phyloP scores from a whole-genome alignment of 2,329 filamentous ascomycete genomes.

The Dendryphion nanum region DNA sequence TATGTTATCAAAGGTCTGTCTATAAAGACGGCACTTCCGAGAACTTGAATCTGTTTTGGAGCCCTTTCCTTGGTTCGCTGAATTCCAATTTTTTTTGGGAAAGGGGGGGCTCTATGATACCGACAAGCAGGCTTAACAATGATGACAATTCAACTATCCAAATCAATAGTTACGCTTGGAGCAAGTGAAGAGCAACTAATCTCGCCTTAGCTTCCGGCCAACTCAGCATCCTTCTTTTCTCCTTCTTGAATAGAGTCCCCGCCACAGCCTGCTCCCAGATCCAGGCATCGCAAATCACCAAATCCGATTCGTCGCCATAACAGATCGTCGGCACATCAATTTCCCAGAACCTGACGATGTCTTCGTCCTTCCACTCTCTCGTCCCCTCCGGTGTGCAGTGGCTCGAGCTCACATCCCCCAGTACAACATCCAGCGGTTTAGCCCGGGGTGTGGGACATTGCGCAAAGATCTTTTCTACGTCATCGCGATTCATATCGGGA shows the following conservation, averaged over 20 bases:
- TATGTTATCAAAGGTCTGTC: too few relatives aligned
- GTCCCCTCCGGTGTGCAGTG: constrained; percentile 20
- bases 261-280: constrained; percentile 23
- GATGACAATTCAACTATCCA: too few relatives aligned
- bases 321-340: constrained; percentile 27
- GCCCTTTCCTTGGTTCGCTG: too few relatives aligned
- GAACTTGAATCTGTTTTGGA: too few relatives aligned
- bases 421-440: constrained; percentile 17
- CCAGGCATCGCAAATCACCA: constrained; percentile 22
- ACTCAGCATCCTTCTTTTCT: constrained; percentile 21
- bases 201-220: too few relatives aligned
- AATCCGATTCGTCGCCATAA: constrained; percentile 26
- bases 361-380: constrained; percentile 18
- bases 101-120: too few relatives aligned
- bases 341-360: constrained; percentile 25
- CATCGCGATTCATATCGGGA: constrained; percentile 3
- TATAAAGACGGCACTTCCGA: too few relatives aligned
- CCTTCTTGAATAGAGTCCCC: constrained; percentile 20
- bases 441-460: background rate
- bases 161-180: too few relatives aligned
- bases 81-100: too few relatives aligned
- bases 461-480: background rate
- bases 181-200: too few relatives aligned
- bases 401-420: constrained; percentile 25
- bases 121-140: too few relatives aligned